Conservation (phyloP, 2,329 filamentous ascomycete species). For the Penicillium hesseltinei region DNA sequence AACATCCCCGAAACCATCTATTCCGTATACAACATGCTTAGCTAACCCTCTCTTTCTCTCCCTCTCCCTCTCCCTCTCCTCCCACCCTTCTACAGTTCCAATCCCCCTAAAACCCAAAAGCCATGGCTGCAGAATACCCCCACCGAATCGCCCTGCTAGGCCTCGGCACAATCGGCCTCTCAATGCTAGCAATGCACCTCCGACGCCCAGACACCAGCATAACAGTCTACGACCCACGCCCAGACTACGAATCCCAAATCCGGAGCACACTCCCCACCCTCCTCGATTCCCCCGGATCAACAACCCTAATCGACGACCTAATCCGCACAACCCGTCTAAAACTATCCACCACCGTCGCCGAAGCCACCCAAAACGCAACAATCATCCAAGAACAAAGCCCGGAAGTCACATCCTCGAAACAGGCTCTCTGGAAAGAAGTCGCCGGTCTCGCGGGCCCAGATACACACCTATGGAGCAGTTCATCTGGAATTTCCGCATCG, state of each 20-base stretch:
- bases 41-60: background rate
- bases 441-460: conserved; percentile 44
- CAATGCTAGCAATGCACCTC: conserved; percentile 56
- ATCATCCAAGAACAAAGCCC: conserved; percentile 62
- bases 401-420: conserved; percentile 54
- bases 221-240: conserved; percentile 52
- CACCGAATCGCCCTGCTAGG: conserved; percentile 38
- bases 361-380: conserved; percentile 48
- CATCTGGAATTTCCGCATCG: conserved; percentile 57
- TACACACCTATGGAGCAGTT: conserved; percentile 58
- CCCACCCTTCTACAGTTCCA: background rate
- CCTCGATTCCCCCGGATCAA: conserved; percentile 25
- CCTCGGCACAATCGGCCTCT: conserved; percentile 53
- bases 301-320: conserved; percentile 23
- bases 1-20: background rate
- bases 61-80: background rate
- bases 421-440: conserved; percentile 52
- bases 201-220: conserved; percentile 41
- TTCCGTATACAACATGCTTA: background rate
- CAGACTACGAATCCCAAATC: conserved; percentile 49
- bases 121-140: conserved; percentile 15
- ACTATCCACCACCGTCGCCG: conserved; percentile 33
- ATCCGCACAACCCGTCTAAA: conserved; percentile 33
- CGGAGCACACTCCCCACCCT: conserved; percentile 44
- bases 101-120: background rate